These are phyloP conservation scores for Saccharomycopsis malanga DNA, from an alignment of 805 yeast species.

Conservation along the genomic window DNA sequence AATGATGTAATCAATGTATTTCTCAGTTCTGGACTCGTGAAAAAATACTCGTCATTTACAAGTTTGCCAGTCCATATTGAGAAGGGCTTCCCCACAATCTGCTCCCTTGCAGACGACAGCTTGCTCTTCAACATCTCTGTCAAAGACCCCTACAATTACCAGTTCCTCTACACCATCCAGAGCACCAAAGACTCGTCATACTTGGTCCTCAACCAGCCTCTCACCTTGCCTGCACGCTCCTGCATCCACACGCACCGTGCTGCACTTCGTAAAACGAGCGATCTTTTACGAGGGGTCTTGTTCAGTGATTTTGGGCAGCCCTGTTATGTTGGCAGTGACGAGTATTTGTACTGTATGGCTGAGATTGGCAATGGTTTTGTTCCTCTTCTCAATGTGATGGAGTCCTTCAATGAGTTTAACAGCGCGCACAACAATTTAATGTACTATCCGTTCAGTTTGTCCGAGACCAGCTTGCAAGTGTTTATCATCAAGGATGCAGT, in stretches of 20 bases:
- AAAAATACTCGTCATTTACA: slow-evolving; percentile 5
- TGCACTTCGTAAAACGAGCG: background rate
- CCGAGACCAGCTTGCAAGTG: slow-evolving; percentile 12
- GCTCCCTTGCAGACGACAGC: slow-evolving; percentile 10
- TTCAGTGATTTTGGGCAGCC: slow-evolving; percentile 13
- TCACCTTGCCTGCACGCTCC: background rate
- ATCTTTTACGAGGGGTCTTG: slow-evolving; percentile 14
- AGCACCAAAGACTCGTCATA: background rate
- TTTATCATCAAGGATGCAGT: slow-evolving; percentile 13
- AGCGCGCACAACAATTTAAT: slow-evolving; percentile 14
- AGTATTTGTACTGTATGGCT: slow-evolving; percentile 7
- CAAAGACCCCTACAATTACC: slow-evolving; percentile 5
- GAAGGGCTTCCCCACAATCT: slow-evolving; percentile 15
- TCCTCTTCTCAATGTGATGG: slow-evolving; percentile 13
- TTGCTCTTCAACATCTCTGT: slow-evolving; percentile 11
- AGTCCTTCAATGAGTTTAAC: slow-evolving; percentile 17
- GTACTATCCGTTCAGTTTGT: slow-evolving; percentile 14
- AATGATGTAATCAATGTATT: slow-evolving; percentile 5
- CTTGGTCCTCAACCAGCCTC: background rate
- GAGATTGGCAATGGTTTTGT: slow-evolving; percentile 7
- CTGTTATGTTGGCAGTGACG: slow-evolving; percentile 16
- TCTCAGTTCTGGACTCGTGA: slow-evolving; percentile 9
- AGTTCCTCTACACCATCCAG: slow-evolving; percentile 11
- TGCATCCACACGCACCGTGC: background rate
- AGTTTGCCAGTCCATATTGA: slow-evolving; percentile 15